Percentiles rank a stretch among this genome's conserved stretches.
Conservation (phyloP, 257 asterid species). For the Jaltomata sinuosa region DNA sequence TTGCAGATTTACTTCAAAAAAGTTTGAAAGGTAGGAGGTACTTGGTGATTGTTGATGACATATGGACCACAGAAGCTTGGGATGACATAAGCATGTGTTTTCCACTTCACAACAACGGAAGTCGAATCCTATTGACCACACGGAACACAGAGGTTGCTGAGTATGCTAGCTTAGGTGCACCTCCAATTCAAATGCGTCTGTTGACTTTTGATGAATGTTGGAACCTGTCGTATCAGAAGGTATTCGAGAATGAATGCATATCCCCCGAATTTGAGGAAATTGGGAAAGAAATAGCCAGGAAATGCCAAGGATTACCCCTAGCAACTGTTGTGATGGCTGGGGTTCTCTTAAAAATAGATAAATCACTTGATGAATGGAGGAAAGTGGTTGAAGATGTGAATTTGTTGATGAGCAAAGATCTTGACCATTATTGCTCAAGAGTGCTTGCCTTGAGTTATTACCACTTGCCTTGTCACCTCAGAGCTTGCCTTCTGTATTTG, state of each 20-base stretch:
- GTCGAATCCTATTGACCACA: slow-evolving; percentile 9
- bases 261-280: not conserved
- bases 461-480: not conserved
- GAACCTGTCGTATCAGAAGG: not conserved
- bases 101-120: slow-evolving; percentile 1
- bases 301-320: slow-evolving; percentile 7
- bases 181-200: not conserved
- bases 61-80: slow-evolving; percentile 3
- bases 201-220: slow-evolving; percentile 5
- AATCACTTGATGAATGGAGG: not conserved
- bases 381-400: not conserved
- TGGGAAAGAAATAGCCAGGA: not conserved
- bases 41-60: slow-evolving; percentile 9
- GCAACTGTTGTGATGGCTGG: not conserved
- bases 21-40: not conserved
- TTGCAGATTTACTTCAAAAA: not conserved
- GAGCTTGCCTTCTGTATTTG: not conserved
- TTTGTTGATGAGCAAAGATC: not conserved
- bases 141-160: not conserved
- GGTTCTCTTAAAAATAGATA: not conserved
- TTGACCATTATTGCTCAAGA: not conserved
- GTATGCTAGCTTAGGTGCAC: not conserved
- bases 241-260: not conserved
- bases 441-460: slow-evolving; percentile 1
- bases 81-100: not conserved